Percentiles rank a stretch among this genome's conserved stretches.
phyloP scores from a whole-genome alignment of 2,329 filamentous ascomycete species.

The Albifimbria verrucaria region DNA sequence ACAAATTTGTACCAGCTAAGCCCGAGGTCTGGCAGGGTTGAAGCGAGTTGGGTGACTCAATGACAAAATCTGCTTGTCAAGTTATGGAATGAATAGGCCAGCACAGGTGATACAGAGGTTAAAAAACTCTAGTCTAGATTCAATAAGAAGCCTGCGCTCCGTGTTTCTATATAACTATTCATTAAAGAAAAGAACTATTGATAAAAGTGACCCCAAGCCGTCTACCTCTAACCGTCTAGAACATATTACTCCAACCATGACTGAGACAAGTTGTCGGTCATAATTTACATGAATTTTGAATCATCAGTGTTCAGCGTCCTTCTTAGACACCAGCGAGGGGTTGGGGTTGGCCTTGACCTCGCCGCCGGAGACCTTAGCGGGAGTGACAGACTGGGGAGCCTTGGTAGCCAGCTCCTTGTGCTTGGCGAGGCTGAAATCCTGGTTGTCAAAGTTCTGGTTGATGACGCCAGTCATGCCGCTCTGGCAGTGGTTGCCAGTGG shows the following conservation, averaged over 20 bases:
- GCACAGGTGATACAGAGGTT: too few relatives aligned
- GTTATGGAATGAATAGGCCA: too few relatives aligned
- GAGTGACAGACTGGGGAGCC: conserved; percentile 26
- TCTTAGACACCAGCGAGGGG: conserved; percentile 33
- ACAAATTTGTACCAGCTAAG: not conserved
- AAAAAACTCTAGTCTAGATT: too few relatives aligned
- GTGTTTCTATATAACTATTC: not conserved
- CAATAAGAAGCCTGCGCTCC: not conserved
- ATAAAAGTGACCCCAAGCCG: too few relatives aligned
- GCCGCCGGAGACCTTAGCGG: conserved; percentile 31
- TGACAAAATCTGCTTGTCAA: too few relatives aligned
- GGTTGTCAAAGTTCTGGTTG: conserved; percentile 42
- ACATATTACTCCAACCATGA: too few relatives aligned
- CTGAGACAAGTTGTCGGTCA: too few relatives aligned
- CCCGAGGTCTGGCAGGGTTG: not conserved
- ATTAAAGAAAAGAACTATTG: not conserved
- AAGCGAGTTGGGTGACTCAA: too few relatives aligned
- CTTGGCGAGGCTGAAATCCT: conserved; percentile 32
- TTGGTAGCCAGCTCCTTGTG: conserved; percentile 33
- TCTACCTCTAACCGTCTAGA: too few relatives aligned
- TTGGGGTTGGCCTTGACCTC: conserved; percentile 37
- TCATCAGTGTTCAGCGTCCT: too few relatives aligned
- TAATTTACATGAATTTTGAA: too few relatives aligned
- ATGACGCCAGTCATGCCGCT: conserved; percentile 47
- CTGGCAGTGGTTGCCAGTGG: conserved; percentile 41